Evolutionary conservation across 2,329 filamentous ascomycete species (phyloP).

Genomic region (Escovopsis sp.): DNA sequence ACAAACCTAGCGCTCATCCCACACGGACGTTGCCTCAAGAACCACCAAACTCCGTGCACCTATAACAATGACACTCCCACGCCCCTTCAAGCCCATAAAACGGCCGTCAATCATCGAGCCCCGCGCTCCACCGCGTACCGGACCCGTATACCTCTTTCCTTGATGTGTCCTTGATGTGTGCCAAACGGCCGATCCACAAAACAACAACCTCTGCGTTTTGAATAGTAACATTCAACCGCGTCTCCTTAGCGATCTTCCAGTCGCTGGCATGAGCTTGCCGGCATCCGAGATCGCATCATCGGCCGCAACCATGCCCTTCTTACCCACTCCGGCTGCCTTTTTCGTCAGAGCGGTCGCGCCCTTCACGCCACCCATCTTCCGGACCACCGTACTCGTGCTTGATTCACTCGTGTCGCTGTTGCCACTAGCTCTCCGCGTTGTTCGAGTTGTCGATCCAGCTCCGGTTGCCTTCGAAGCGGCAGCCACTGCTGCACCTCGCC

Average conservation of each 20-base stretch:
- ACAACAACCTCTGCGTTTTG: slow-evolving; percentile 4
- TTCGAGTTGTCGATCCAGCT: slow-evolving; percentile 28
- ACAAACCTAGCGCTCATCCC: not conserved
- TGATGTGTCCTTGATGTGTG: not conserved
- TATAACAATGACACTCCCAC: too few species aligned
- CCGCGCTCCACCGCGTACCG: too few species aligned
- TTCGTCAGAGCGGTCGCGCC: slow-evolving; percentile 24
- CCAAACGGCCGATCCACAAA: slow-evolving; percentile 1
- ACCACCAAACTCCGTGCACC: slow-evolving; percentile 5
- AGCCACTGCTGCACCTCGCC: slow-evolving; percentile 21
- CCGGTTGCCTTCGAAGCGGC: slow-evolving; percentile 20
- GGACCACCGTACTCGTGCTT: slow-evolving; percentile 49
- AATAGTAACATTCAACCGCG: slow-evolving; percentile 22
- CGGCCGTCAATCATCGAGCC: not conserved
- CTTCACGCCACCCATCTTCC: slow-evolving; percentile 30
- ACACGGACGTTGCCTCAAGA: slow-evolving; percentile 3
- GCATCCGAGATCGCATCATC: slow-evolving; percentile 29
- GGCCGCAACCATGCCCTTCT: slow-evolving; percentile 32
- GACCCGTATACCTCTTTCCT: not conserved
- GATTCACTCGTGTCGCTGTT: slow-evolving; percentile 48
- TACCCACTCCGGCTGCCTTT: slow-evolving; percentile 39
- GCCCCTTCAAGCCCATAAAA: not conserved
- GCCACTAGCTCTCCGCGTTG: slow-evolving; percentile 38
- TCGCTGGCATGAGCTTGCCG: slow-evolving; percentile 26
- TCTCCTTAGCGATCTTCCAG: slow-evolving; percentile 40